Evolutionary conservation across 352 stramenopile species (phyloP).

Genomic region (Pythium brassicae): DNA sequence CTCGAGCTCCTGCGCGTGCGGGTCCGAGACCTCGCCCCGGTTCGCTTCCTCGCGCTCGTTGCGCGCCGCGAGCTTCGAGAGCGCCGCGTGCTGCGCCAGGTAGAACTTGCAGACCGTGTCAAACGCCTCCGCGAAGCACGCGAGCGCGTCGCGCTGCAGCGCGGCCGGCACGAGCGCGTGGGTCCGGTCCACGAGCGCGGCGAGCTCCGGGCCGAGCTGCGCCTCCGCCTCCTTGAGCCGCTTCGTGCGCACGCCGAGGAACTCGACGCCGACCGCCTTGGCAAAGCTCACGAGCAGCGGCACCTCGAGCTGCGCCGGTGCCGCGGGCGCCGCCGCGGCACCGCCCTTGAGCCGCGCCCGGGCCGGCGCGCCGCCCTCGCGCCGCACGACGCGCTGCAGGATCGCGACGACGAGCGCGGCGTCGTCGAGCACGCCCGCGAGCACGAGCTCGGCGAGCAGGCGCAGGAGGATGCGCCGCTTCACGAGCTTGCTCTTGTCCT

Average conservation of each 20-base stretch:
- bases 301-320: constrained; percentile 79
- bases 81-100: constrained; percentile 81
- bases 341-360: constrained; percentile 34
- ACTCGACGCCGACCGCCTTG: constrained; percentile 90
- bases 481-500: constrained; percentile 75
- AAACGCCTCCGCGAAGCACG: constrained; percentile 86
- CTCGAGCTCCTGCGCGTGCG: constrained; percentile 70
- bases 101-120: constrained; percentile 88
- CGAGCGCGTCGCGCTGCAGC: constrained; percentile 68
- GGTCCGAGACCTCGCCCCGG: constrained; percentile 67
- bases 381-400: constrained; percentile 63
- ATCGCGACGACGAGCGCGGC: constrained; percentile 76
- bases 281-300: constrained; percentile 93
- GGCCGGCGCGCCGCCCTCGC: constrained; percentile 39
- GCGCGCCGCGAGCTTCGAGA: constrained; percentile 91
- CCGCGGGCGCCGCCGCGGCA: constrained; percentile 18
- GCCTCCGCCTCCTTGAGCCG: constrained; percentile 61
- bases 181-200: constrained; percentile 28
- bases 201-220: constrained; percentile 29
- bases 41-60: constrained; percentile 91
- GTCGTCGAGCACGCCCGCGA: constrained; percentile 76
- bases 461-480: constrained; percentile 72
- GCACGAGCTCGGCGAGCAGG: constrained; percentile 79
- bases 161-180: constrained; percentile 49
- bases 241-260: constrained; percentile 64